Evolutionary conservation across 345 rosid genomes (phyloP).

Genomic region (Dimocarpus longan): DNA sequence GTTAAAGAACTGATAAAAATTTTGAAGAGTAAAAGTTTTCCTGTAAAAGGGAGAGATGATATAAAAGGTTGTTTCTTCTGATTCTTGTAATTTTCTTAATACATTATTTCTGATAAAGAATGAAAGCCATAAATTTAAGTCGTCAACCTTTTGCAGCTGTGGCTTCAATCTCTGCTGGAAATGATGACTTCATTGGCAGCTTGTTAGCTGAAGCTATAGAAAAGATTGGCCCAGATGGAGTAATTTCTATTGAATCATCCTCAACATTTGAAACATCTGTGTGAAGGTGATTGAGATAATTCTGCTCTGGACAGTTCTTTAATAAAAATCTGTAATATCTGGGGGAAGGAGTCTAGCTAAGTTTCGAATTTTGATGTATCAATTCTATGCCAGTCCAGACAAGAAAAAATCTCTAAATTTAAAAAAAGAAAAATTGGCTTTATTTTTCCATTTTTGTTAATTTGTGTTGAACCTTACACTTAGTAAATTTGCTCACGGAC

Average conservation of each 20-base stretch:
- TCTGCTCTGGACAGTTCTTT: constrained; percentile 14
- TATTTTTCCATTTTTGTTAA: not conserved
- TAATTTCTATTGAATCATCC: constrained; percentile 77
- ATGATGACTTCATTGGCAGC: constrained; percentile 71
- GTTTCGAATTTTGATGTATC: not conserved
- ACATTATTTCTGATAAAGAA: not conserved
- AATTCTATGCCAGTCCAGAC: not conserved
- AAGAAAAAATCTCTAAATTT: not conserved
- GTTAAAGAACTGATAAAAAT: constrained; percentile 55
- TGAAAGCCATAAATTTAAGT: not conserved
- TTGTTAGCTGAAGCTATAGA: constrained; percentile 73
- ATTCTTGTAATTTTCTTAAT: constrained; percentile 2
- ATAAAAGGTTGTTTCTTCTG: constrained; percentile 55
- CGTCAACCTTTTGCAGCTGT: constrained; percentile 57
- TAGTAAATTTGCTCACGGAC: no score
- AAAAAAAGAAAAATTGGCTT: no score
- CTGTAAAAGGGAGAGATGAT: constrained; percentile 64
- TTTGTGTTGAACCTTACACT: not conserved
- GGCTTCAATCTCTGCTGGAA: constrained; percentile 91
- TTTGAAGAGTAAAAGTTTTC: constrained; percentile 53
- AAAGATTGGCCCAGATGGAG: constrained; percentile 85
- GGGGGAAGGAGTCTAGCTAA: not conserved
- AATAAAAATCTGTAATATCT: not conserved
- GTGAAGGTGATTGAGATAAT: constrained; percentile 53
- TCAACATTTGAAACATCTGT: constrained; percentile 69